Evolutionary conservation across 2,329 filamentous ascomycete genomes (phyloP).

Genomic region (Sarocladium brachiariae): DNA sequence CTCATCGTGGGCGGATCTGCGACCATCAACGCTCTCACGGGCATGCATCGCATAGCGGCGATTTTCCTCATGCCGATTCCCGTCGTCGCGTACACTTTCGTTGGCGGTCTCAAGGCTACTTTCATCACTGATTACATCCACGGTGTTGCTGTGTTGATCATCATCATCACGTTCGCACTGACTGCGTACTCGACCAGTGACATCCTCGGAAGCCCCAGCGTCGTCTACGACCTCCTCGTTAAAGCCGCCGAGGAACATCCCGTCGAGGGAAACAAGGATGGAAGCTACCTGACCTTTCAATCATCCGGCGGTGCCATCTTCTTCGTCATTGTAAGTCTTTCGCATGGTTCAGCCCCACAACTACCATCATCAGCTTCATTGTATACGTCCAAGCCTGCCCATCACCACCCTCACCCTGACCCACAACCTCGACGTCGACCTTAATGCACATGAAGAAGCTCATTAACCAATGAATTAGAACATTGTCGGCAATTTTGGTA

Average conservation of each 20-base stretch:
- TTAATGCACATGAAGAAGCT: background rate
- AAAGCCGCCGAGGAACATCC: slow-evolving; percentile 61
- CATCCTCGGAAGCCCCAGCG: slow-evolving; percentile 61
- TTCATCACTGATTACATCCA: slow-evolving; percentile 84
- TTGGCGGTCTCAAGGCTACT: slow-evolving; percentile 77
- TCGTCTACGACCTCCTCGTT: slow-evolving; percentile 68
- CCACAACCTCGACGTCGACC: background rate
- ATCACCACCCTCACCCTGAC: too few species aligned
- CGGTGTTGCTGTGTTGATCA: slow-evolving; percentile 75
- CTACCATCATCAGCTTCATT: slow-evolving; percentile 22
- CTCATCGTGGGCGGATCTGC: slow-evolving; percentile 68
- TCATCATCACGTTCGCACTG: slow-evolving; percentile 80
- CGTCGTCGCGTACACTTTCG: slow-evolving; percentile 72
- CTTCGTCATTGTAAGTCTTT: slow-evolving; percentile 57
- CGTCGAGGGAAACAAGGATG: slow-evolving; percentile 67
- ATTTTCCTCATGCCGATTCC: slow-evolving; percentile 78
- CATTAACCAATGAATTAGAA: slow-evolving; percentile 35
- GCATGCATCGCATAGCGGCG: slow-evolving; percentile 60
- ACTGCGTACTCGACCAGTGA: slow-evolving; percentile 61
- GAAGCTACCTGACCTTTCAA: slow-evolving; percentile 70
- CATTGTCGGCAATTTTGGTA: slow-evolving; percentile 73
- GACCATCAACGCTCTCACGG: slow-evolving; percentile 45
- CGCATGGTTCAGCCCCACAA: background rate
- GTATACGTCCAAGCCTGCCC: too few species aligned
- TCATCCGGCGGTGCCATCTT: slow-evolving; percentile 65